These are phyloP conservation scores for Spizellomyces punctatus DNA, from an alignment of 192 early-diverging fungal genomes.

Conservation along the genomic window DNA sequence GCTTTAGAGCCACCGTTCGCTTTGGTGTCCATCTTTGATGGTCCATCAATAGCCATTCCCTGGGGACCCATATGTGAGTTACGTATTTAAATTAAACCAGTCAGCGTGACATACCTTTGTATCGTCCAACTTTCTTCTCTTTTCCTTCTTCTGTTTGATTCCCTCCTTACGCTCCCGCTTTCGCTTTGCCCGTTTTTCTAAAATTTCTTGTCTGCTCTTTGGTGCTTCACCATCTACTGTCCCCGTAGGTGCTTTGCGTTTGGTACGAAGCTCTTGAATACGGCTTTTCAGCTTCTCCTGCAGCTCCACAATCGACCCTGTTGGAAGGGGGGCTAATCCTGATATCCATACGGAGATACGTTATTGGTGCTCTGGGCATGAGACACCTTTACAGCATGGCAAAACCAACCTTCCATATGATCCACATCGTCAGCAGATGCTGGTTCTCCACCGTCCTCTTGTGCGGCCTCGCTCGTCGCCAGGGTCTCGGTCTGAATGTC, in stretches of 20 bases:
- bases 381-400: neutral
- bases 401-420: neutral
- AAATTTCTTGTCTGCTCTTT: constrained; percentile 69
- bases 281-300: constrained; percentile 63
- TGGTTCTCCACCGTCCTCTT: too few relatives aligned
- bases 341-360: neutral
- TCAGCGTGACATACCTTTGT: constrained; percentile 14
- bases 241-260: constrained; percentile 61
- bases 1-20: constrained; percentile 8
- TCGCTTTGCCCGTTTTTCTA: constrained; percentile 70
- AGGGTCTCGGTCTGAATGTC: constrained; percentile 43
- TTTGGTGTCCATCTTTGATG: neutral
- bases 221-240: constrained; percentile 30
- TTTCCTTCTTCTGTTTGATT: constrained; percentile 60
- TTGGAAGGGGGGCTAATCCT: constrained; percentile 39
- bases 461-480: too few relatives aligned
- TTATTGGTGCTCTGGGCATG: neutral
- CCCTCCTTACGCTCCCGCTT: constrained; percentile 63
- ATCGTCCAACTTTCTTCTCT: constrained; percentile 43
- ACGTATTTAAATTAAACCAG: neutral
- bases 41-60: constrained; percentile 12
- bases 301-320: constrained; percentile 60
- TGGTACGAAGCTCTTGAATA: constrained; percentile 61
- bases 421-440: neutral
- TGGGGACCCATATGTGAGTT: neutral